phyloP scores from a whole-genome alignment of 2,329 filamentous ascomycete species.

The Fulvia fulva region DNA sequence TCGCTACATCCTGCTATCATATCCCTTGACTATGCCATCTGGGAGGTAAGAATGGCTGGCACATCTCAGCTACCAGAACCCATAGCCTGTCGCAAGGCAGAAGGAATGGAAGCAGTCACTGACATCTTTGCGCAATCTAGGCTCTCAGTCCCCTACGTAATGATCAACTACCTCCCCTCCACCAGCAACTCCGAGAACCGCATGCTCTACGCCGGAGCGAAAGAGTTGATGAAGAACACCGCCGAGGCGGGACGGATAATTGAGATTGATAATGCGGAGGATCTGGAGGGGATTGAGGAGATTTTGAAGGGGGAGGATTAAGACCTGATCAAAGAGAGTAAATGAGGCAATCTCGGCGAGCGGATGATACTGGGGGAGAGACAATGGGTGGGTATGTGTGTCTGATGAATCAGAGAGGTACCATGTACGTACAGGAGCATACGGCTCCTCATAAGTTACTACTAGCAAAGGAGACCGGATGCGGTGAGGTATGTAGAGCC shows the following conservation, averaged over 20 bases:
- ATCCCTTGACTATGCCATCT: conserved; percentile 83
- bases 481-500: too few relatives aligned
- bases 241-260: conserved; percentile 85
- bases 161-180: conserved; percentile 89
- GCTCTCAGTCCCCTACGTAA: conserved; percentile 83
- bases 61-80: too few relatives aligned
- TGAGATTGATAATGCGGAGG: conserved; percentile 76
- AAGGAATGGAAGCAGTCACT: too few relatives aligned
- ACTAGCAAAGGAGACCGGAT: too few relatives aligned
- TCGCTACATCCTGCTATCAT: conserved; percentile 83
- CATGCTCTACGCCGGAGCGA: conserved; percentile 94
- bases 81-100: too few relatives aligned
- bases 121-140: too few relatives aligned
- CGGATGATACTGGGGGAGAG: neutral
- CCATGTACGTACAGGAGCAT: too few relatives aligned
- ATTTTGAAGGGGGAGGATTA: conserved; percentile 51
- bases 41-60: conserved; percentile 51
- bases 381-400: neutral
- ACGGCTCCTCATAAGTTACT: too few relatives aligned
- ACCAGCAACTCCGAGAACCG: conserved; percentile 83
- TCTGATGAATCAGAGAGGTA: too few relatives aligned
- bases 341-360: neutral
- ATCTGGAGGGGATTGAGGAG: conserved; percentile 74
- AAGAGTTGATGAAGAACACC: conserved; percentile 91
- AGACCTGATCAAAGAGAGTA: neutral